phyloP scores from a whole-genome alignment of 2,329 filamentous ascomycete species.

The Blumeria hordei region DNA sequence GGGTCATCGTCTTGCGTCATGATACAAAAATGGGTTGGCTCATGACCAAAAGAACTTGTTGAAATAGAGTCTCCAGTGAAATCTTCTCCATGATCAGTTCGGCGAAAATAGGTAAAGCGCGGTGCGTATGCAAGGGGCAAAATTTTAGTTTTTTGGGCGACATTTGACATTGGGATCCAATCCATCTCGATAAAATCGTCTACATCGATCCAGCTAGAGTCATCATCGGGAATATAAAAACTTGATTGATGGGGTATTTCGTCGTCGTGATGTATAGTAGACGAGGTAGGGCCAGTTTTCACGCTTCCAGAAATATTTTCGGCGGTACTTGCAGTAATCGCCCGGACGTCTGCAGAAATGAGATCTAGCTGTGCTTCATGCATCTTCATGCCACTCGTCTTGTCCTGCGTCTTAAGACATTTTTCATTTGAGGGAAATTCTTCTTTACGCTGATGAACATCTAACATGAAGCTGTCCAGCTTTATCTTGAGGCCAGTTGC shows the following conservation, averaged over 20 bases:
- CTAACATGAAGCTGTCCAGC: conserved; percentile 90
- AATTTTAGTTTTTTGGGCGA: conserved; percentile 83
- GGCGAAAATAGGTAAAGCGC: conserved; percentile 89
- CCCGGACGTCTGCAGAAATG: conserved; percentile 72
- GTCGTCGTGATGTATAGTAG: conserved; percentile 27
- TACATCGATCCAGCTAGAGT: conserved; percentile 96
- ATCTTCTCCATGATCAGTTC: conserved; percentile 71
- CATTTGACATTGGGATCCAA: conserved; percentile 77
- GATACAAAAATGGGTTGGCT: conserved; percentile 82
- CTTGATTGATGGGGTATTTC: conserved; percentile 49
- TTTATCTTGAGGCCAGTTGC: conserved; percentile 93
- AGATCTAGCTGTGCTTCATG: conserved; percentile 87
- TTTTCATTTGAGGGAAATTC: conserved; percentile 68
- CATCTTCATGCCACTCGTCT: conserved; percentile 84
- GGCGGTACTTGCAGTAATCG: conserved; percentile 72
- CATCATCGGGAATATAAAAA: conserved; percentile 88
- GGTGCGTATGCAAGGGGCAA: conserved; percentile 78
- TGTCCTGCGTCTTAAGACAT: conserved; percentile 49
- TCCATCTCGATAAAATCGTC: conserved; percentile 97
- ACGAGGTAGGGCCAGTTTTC: conserved; percentile 28
- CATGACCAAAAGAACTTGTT: conserved; percentile 75
- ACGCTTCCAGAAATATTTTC: conserved; percentile 59
- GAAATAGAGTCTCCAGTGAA: conserved; percentile 61
- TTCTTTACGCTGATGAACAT: conserved; percentile 81
- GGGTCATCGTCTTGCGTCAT: conserved; percentile 85